These are phyloP conservation scores for Oryza brachyantha DNA, from an alignment of 176 grass and related monocot species.

Conservation along the genomic window DNA sequence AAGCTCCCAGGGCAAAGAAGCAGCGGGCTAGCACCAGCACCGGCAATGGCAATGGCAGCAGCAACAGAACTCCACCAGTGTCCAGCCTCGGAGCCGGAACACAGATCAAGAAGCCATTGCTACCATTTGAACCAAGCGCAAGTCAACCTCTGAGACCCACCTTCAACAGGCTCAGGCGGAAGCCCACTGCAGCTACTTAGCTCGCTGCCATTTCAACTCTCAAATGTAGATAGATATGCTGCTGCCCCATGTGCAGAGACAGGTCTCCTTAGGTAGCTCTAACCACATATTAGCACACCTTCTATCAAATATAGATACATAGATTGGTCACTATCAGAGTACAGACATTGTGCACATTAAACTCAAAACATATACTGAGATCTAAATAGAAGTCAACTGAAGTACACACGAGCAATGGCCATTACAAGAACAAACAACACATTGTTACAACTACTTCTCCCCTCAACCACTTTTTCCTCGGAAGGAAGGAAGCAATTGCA, in stretches of 20 bases:
- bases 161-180: conserved; percentile 63
- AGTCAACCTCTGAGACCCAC: conserved; percentile 62
- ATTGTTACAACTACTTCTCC: background rate
- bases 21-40: conserved; percentile 25
- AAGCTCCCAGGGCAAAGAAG: conserved; percentile 70
- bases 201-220: background rate
- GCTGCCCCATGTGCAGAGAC: background rate
- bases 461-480: background rate
- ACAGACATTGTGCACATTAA: background rate
- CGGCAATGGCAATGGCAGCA: background rate
- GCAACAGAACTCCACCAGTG: background rate
- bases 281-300: background rate
- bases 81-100: conserved; percentile 28
- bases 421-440: background rate
- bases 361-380: background rate
- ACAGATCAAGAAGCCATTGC: conserved; percentile 55
- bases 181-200: conserved; percentile 15
- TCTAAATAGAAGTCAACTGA: background rate
- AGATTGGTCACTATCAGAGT: background rate
- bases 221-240: background rate
- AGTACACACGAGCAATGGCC: conserved; percentile 11
- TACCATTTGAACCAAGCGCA: conserved; percentile 51
- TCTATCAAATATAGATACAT: background rate
- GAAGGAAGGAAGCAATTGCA: conserved; percentile 6
- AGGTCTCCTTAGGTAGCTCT: background rate